Base-by-base conservation (phyloP, 1,139 yeast genomes). In the Saccharomyces hybrid region DNA sequence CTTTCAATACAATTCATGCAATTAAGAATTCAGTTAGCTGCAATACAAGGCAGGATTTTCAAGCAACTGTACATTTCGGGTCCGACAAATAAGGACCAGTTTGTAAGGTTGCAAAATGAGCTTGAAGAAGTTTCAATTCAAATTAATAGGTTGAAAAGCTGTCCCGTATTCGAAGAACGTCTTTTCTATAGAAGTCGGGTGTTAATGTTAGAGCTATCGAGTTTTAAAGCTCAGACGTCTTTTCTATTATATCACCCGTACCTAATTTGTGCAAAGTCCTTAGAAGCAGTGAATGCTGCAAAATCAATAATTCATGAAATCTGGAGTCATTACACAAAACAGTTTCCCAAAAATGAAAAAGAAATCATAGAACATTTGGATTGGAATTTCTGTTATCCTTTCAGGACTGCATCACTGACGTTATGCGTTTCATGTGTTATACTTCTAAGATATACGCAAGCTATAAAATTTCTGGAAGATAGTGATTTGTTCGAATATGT, bases 321-420 rank as follows among this genome's bases (percentile, higher is more conserved):
- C 2, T 52, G 55, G 55, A 50, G 53, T 13, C 49, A 47, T 25
- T 52, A 52, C 31, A 50, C 53, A 5, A 42, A 46, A 26, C 47
- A 52, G 13, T 46, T 31, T 23, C 26, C 55, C 8, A 31, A 32
- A 11, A 52, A 52, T 47, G 31, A 50, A 26, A 46, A 47, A 7
- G 46, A 50, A 13, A 34, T 44, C 6, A 1, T 30, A 44, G 34
- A 50, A 20, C 51, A 52, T 28, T 47, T 52, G 27, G 55, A 52
- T 28, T 52, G 55, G 55, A 52, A 52, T 20, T 52, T 52, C 30
- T 38, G 55, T 31, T 52, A 50, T 27, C 55, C 55, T 16, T 25
- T 52, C 1, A 47, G 53, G 13, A 50, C 55, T 8, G 55, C 55
- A 0, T 50, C 55, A 8, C 41, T 52, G 5, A 52, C 55, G 8